Conservation (phyloP, 1,139 yeast species). For the Taiozyma sp. region DNA sequence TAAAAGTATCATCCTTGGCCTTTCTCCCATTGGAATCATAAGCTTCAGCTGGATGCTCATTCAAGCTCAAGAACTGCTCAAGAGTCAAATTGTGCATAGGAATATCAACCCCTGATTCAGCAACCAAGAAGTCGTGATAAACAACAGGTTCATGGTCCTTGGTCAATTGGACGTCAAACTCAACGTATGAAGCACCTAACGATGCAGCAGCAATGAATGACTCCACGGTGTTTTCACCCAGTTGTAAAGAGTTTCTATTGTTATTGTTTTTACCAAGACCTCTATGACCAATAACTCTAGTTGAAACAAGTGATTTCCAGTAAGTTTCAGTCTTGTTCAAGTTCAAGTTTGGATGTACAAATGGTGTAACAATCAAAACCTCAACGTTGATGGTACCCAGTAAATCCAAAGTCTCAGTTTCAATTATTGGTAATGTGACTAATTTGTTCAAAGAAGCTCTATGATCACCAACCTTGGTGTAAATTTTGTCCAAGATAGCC, state of each 20-base stretch:
- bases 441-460: conserved; percentile 65
- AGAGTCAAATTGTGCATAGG: conserved; percentile 92
- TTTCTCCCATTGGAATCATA: conserved; percentile 9
- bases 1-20: conserved; percentile 13
- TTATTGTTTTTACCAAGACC: conserved; percentile 87
- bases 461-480: conserved; percentile 67
- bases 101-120: conserved; percentile 93
- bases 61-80: conserved; percentile 80
- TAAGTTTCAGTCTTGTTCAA: conserved; percentile 74
- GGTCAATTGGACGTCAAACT: conserved; percentile 96
- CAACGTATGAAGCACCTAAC: conserved; percentile 88
- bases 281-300: conserved; percentile 94
- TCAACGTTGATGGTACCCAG: conserved; percentile 80
- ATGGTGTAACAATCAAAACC: conserved; percentile 66
- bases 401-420: conserved; percentile 63
- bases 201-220: conserved; percentile 97
- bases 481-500: conserved; percentile 61
- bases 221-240: conserved; percentile 95
- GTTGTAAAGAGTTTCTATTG: conserved; percentile 71
- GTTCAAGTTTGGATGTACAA: conserved; percentile 66
- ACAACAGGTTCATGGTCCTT: conserved; percentile 90
- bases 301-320: conserved; percentile 87
- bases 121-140: conserved; percentile 92
- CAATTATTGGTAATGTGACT: conserved; percentile 76
- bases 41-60: conserved; percentile 21